Base-by-base conservation (phyloP, 805 yeast species). In the Lachancea nothofagi region DNA sequence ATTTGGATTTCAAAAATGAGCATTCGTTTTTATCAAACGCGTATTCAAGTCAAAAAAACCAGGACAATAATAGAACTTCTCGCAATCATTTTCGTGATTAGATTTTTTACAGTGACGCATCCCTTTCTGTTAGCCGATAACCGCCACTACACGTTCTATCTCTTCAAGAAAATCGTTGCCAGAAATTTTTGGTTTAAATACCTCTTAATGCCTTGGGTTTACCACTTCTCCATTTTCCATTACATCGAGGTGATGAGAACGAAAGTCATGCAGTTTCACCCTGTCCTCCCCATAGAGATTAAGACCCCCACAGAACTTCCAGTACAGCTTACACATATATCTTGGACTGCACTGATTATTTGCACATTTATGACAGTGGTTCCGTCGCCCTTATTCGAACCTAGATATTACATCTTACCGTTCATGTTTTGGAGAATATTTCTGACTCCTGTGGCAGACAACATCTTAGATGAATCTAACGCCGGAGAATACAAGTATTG, bases 111-210 rank as follows among this genome's bases (percentile, higher is more conserved):
- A 0, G 66, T 81, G 2, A 80, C 78, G 2, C 98, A 93, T 59
- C 97, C 97, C 6, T 93, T 90, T 59, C 61, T 93, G 28, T 69
- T 90, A 31, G 94, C 97, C 0, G 98, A 93, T 60, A 93, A 93
- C 64, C 75, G 98, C 51, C 98, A 93, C 61, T 87, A 79, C 58
- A 79, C 95, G 0, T 93, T 93, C 59, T 93, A 93, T 61, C 63
- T 93, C 26, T 85, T 84, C 75, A 75, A 78, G 41, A 74, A 73
- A 42, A 52, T 93, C 20, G 72, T 90, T 32, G 53, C 52, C 13
- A 63, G 74, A 48, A 64, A 68, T 17, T 66, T 61, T 24, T 59
- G 70, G 41, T 69, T 72, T 41, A 67, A 76, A 14, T 66, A 74
- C 38, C 65, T 71, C 41, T 49, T 76, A 5, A 56, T 80, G 46